A percentile compares a stretch with the other conserved stretches of the same genome.
phyloP scores from a whole-genome alignment of 1,284 basidiomycete genomes.

The Coniferiporia weirii region DNA sequence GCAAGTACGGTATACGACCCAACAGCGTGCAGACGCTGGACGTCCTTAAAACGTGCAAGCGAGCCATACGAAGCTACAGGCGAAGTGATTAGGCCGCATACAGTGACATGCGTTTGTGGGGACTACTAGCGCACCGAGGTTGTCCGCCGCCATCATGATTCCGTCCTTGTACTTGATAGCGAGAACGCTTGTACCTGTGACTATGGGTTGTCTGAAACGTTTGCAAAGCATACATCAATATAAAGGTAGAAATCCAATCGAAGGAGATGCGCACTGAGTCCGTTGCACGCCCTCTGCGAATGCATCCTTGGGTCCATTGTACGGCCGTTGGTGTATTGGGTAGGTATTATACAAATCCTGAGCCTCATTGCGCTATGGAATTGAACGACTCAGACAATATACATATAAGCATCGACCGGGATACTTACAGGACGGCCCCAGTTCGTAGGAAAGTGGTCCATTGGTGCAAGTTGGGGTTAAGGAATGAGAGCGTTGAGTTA shows the following conservation, averaged over 20 bases:
- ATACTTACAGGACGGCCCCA: slow-evolving; percentile 73
- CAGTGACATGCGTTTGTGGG: slow-evolving; percentile 17
- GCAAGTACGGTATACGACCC: slow-evolving; percentile 86
- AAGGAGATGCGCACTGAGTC: slow-evolving; percentile 56
- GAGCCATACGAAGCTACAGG: slow-evolving; percentile 90
- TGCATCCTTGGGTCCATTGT: slow-evolving; percentile 45
- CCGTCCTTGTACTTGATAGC: slow-evolving; percentile 95
- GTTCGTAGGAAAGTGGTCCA: slow-evolving; percentile 79
- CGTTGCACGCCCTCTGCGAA: slow-evolving; percentile 65
- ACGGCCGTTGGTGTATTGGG: slow-evolving; percentile 59
- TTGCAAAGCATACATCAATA: not conserved
- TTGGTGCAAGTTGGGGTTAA: slow-evolving; percentile 25
- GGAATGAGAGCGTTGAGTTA: not conserved
- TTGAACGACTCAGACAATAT: slow-evolving; percentile 5
- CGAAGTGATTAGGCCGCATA: not conserved
- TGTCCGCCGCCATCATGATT: slow-evolving; percentile 99
- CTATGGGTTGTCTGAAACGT: slow-evolving; percentile 77
- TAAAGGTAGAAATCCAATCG: not conserved
- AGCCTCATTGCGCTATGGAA: slow-evolving; percentile 61
- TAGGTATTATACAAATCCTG: slow-evolving; percentile 70
- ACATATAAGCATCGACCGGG: not conserved
- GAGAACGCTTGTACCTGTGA: slow-evolving; percentile 94
- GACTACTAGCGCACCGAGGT: slow-evolving; percentile 59
- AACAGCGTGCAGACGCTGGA: slow-evolving; percentile 82
- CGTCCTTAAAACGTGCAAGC: slow-evolving; percentile 93